phyloP scores from a whole-genome alignment of 2,329 filamentous ascomycete species.

The Talaromyces rugulosus region DNA sequence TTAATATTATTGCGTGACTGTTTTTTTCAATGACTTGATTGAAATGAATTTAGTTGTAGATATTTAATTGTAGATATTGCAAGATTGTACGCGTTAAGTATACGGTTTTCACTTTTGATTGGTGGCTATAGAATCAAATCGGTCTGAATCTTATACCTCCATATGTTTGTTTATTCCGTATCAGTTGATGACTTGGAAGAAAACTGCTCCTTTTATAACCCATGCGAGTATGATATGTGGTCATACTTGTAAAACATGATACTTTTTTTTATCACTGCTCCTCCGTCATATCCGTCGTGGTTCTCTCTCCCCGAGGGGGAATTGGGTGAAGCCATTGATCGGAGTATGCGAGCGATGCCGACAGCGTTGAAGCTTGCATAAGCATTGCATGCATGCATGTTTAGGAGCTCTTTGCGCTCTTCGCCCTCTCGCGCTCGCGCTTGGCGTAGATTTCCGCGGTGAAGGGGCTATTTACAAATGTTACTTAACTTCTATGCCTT shows the following conservation, averaged over 20 bases:
- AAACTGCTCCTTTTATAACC: background rate
- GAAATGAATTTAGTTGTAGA: background rate
- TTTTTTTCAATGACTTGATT: background rate
- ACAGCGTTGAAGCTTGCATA: background rate
- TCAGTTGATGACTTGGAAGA: background rate
- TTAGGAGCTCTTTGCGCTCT: constrained; percentile 35
- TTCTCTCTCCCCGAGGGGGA: background rate
- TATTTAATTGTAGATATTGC: background rate
- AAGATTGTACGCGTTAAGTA: background rate
- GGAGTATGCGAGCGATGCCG: background rate
- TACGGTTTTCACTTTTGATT: background rate
- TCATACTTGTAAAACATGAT: background rate
- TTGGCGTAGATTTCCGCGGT: constrained; percentile 90
- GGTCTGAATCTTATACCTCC: background rate
- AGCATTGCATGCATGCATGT: background rate
- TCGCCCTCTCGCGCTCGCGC: constrained; percentile 43
- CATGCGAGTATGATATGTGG: background rate
- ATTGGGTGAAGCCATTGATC: background rate
- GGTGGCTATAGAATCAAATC: background rate
- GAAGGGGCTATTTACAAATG: constrained; percentile 60
- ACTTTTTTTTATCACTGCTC: background rate
- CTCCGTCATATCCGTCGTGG: background rate
- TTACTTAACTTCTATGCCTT: background rate
- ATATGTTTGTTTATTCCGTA: background rate
- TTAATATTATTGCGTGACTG: background rate